Conservation (phyloP, 2,329 filamentous ascomycete species). For the Xylaria sp. region DNA sequence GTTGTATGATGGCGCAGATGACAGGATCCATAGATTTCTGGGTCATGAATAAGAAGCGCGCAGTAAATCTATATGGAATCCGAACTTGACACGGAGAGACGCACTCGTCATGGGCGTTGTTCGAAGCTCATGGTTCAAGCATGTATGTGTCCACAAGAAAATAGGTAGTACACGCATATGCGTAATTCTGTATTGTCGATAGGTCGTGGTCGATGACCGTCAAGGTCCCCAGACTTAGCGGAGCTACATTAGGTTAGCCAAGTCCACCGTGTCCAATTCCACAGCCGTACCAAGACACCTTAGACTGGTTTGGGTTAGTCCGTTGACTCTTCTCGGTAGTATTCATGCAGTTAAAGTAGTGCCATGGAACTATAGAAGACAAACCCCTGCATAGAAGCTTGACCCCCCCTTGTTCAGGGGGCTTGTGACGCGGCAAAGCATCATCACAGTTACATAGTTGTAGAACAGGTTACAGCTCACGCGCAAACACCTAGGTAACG, state of each 20-base stretch:
- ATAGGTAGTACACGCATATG: background rate
- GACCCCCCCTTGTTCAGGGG: too few relatives aligned
- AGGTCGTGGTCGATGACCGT: slow-evolving; percentile 17
- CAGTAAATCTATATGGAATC: background rate
- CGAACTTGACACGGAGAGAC: background rate
- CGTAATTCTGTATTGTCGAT: background rate
- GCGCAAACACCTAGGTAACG: too few relatives aligned
- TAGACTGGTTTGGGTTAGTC: slow-evolving; percentile 12
- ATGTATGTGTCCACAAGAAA: background rate
- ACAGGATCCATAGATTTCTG: slow-evolving; percentile 12
- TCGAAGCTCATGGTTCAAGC: too few relatives aligned
- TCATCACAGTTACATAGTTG: too few relatives aligned
- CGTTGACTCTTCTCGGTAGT: background rate
- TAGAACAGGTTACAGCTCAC: too few relatives aligned
- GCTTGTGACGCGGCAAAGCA: too few relatives aligned
- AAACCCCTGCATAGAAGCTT: background rate
- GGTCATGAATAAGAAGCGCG: slow-evolving; percentile 19
- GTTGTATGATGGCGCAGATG: background rate
- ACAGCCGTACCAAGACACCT: background rate
- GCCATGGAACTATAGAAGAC: background rate
- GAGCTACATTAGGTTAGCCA: too few relatives aligned
- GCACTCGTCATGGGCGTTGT: slow-evolving; percentile 6
- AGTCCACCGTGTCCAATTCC: slow-evolving; percentile 16
- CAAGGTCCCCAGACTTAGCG: slow-evolving; percentile 18
- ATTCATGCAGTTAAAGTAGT: background rate